Evolutionary conservation across 139 green algal species (phyloP), one percentile per base, ranked within the genome.

Genomic region (Spirogloea muscicola): DNA sequence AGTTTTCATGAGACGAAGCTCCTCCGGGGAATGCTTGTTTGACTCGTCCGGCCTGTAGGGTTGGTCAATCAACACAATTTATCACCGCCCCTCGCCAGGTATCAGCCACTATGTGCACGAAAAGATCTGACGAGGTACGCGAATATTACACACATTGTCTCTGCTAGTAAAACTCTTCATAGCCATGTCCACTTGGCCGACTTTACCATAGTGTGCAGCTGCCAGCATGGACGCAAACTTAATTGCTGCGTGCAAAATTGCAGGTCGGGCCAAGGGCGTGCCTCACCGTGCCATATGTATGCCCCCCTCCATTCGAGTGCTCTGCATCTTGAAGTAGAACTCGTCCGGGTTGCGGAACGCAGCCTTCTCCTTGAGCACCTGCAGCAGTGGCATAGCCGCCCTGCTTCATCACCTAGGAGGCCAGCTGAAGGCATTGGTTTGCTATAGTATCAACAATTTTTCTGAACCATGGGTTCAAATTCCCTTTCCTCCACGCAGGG

Each of bases 301-400:
- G 5, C 93, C 93, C 39, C 88, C 87, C 59, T 87, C 87, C 0
- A 92, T 97, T 2, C 78, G 68, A 0, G 74, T 59, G 41, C 92
- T 94, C 77, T 96, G 82, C 94, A 98, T 98, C 0, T 85, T 92
- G 84, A 97, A 96, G 82, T 98, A 97, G 80, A 98, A 98, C 85
- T 98, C 94, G 88, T 98, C 93, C 2, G 91, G 91, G 78, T 98
- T 98, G 60, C 91, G 88, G 71, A 95, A 81, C 73, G 95, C 91
- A 18, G 94, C 94, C 76, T 98, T 98, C 42, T 81, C 74, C 37
- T 86, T 84, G 43, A 97, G 84, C 29, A 59, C 52, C 88, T 96
- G 86, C 70, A 43, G 31, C 37, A 36, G 3, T n/a, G n/a, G n/a
- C n/a, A n/a, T n/a, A n/a, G n/a, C n/a, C n/a, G n/a, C n/a, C n/a